Percentiles rank a stretch among this genome's conserved stretches.
Evolutionary conservation across 2,329 filamentous ascomycete species (phyloP).

Genomic region (Elsinoe ampelina): DNA sequence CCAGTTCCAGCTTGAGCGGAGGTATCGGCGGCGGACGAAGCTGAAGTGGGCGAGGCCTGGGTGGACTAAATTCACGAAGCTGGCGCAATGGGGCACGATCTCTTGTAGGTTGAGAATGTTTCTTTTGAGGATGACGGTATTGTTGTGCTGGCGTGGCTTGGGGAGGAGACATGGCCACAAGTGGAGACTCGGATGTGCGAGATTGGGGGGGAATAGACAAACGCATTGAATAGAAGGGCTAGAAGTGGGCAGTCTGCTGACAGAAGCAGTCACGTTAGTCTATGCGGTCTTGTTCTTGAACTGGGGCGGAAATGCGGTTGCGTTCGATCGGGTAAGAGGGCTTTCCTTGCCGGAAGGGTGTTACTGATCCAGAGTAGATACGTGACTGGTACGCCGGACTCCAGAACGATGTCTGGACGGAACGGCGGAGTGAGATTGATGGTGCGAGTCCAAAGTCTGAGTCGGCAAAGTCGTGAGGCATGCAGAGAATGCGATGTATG

Average conservation of each 20-base stretch:
- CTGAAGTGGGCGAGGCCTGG: constrained; percentile 52
- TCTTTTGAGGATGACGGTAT: constrained; percentile 20
- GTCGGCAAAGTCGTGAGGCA: not conserved
- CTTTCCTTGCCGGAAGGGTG: not conserved
- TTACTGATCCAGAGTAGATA: constrained; percentile 15
- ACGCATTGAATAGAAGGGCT: not conserved
- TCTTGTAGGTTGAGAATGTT: constrained; percentile 41
- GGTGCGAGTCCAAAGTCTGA: not conserved
- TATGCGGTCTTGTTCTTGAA: constrained; percentile 57
- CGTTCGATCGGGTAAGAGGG: constrained; percentile 43
- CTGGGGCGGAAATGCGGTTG: constrained; percentile 39
- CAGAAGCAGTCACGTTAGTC: constrained; percentile 33
- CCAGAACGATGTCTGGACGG: constrained; percentile 20
- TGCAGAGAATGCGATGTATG: no score
- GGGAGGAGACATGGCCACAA: no score
- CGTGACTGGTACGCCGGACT: constrained; percentile 21
- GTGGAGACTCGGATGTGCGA: not conserved
- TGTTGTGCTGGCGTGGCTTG: not conserved
- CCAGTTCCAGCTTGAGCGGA: constrained; percentile 69
- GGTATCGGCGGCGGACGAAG: constrained; percentile 61
- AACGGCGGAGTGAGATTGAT: not conserved
- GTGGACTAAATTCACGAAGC: constrained; percentile 56
- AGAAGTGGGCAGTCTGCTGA: constrained; percentile 17
- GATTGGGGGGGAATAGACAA: not conserved
- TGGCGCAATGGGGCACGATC: constrained; percentile 54